Conservation (phyloP, 2,329 filamentous ascomycete species). For the Verticillium nubilum region DNA sequence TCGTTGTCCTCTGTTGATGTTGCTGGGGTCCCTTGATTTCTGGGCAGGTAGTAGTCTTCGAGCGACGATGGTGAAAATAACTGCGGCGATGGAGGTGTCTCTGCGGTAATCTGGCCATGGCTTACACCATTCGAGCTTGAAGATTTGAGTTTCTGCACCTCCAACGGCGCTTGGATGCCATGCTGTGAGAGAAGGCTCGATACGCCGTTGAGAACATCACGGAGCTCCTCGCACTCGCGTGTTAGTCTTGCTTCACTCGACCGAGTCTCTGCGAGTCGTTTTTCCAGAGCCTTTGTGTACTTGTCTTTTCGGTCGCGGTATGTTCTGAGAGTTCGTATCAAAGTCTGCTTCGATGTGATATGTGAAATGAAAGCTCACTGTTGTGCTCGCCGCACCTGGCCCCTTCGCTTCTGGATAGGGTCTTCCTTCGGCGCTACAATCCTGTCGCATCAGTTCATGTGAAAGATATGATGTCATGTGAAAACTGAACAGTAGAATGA, state of each 20-base stretch:
- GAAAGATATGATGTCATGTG: background rate
- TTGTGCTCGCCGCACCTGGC: conserved; percentile 21
- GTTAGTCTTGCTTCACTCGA: background rate
- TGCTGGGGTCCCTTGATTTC: background rate
- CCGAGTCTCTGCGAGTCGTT: conserved; percentile 14
- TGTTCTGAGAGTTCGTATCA: conserved; percentile 9
- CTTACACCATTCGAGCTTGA: background rate
- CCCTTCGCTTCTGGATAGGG: conserved; percentile 17
- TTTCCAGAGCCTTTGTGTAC: conserved; percentile 21
- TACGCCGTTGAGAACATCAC: conserved; percentile 11
- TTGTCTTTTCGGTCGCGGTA: conserved; percentile 23
- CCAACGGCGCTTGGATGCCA: conserved; percentile 6
- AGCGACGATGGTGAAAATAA: background rate
- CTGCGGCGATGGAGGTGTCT: background rate
- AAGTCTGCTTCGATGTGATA: background rate
- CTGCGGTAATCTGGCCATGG: background rate
- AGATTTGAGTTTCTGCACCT: background rate
- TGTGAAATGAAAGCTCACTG: conserved; percentile 10
- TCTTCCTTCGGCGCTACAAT: conserved; percentile 17
- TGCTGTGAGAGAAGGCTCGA: conserved; percentile 8
- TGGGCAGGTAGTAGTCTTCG: background rate
- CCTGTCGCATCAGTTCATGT: background rate
- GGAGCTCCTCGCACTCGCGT: conserved; percentile 13
- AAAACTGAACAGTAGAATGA: conserved; percentile 12
- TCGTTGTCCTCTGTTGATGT: background rate